phyloP scores from a whole-genome alignment of 352 stramenopile genomes.

The Thalassiosira livingstoniorum region DNA sequence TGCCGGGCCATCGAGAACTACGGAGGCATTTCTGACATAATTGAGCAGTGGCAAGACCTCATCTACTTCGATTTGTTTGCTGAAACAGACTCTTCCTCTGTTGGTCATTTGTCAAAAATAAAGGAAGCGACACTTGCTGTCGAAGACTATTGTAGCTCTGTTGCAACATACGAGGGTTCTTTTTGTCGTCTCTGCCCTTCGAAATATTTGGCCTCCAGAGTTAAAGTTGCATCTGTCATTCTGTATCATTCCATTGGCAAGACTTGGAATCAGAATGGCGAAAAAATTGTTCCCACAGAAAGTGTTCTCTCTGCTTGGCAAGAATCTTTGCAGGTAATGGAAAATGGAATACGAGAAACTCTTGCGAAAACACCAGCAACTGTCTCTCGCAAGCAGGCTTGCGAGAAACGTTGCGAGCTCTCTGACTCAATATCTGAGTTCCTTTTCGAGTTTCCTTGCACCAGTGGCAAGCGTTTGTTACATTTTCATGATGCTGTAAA shows the following conservation, averaged over 20 bases:
- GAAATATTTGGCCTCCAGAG: slow-evolving; percentile 60
- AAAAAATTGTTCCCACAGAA: too few relatives aligned
- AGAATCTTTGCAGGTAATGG: slow-evolving; percentile 71
- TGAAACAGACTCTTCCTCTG: slow-evolving; percentile 38
- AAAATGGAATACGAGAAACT: slow-evolving; percentile 74
- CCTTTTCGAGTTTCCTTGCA: slow-evolving; percentile 53
- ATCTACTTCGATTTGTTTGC: slow-evolving; percentile 55
- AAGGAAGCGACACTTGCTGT: slow-evolving; percentile 43
- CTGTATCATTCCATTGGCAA: slow-evolving; percentile 60
- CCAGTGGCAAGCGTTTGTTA: slow-evolving; percentile 8
- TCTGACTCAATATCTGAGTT: slow-evolving; percentile 46
- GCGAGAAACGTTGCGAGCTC: slow-evolving; percentile 45
- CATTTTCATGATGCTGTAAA: slow-evolving; percentile 33
- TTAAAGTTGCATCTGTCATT: slow-evolving; percentile 62
- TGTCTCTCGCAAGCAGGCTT: slow-evolving; percentile 35
- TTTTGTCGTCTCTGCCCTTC: slow-evolving; percentile 66
- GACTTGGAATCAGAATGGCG: too few relatives aligned
- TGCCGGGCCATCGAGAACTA: slow-evolving; percentile 33
- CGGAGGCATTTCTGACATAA: slow-evolving; percentile 29
- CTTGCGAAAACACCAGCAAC: slow-evolving; percentile 20
- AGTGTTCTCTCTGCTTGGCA: slow-evolving; percentile 52
- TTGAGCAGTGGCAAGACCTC: slow-evolving; percentile 63
- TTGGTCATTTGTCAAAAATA: slow-evolving; percentile 21
- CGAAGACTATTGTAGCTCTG: slow-evolving; percentile 36
- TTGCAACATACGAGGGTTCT: slow-evolving; percentile 58